Evolutionary conservation across 352 stramenopile genomes (phyloP), one percentile per base, ranked within the genome.

Genomic region (Phytophthora kernoviae): DNA sequence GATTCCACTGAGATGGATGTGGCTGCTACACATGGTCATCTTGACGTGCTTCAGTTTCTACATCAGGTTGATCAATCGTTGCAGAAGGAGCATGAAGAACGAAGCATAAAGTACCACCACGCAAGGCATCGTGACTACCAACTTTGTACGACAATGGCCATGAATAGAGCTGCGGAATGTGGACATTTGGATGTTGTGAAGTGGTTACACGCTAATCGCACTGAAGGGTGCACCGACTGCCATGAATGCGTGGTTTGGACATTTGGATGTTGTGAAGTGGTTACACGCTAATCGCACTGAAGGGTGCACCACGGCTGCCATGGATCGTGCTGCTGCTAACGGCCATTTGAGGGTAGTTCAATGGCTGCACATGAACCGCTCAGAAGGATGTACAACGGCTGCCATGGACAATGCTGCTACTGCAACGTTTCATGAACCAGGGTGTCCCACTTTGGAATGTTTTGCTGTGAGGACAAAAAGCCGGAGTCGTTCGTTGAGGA

Each of bases 141-240:
- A 30, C 24, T 3, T 3, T 48, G 34, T 24, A 48, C 17, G 4
- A 24, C 3, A 4, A 39, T n/a, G 12, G 49, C 14, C 2, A 33
- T 56, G 20, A 21, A 44, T 17, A 14, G 22, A 12, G 49, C 49
- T 4, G 20, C 34, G 20, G 11, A n/a, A 3, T 26, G 15, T 0
- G 54, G 54, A 5, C 48, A 47, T 43, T 48, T 65, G 2, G 26
- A 57, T 20, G 20, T 70, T 24, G 53, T 59, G 24, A 30, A 30
- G 24, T 30, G 24, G n/a, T 6, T 30, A 30, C 24, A 34, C 43
- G 10, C 30, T 7, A 36, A 49, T 36, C 43, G 43, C 6, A 6
- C 6, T n/a, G 15, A 32, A 24, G 21, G 20, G 6, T 49, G 27
- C 30, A 52, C 26, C 9, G n/a, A 40, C 39, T n/a, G 50, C 50